These are phyloP conservation scores for Polyrhizophydium stewartii DNA, from an alignment of 371 early-diverging fungal genomes.

Conservation along the genomic window DNA sequence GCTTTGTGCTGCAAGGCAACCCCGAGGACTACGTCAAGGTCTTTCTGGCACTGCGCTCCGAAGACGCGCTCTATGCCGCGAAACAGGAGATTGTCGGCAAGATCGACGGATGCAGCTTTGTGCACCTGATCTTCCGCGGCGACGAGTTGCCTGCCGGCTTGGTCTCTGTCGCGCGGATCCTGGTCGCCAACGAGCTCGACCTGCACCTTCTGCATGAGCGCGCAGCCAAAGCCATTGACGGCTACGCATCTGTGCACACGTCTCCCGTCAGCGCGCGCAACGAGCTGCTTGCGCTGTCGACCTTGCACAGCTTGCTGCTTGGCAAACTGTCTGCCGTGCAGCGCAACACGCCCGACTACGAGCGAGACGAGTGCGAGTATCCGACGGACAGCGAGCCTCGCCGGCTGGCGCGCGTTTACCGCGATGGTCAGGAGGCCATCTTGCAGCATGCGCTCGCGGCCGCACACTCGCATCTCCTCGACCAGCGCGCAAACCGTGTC, in stretches of 20 bases:
- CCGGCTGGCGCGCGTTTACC: neutral
- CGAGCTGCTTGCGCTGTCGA: neutral
- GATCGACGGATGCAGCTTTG: slow-evolving; percentile 1
- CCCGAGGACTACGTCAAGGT: slow-evolving; percentile 41
- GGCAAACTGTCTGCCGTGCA: neutral
- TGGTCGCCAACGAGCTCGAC: slow-evolving; percentile 26
- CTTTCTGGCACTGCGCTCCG: slow-evolving; percentile 19
- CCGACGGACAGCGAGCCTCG: neutral
- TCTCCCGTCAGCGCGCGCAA: neutral
- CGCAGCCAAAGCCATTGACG: slow-evolving; percentile 5
- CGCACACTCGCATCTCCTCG: too few relatives aligned
- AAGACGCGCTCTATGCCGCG: slow-evolving; percentile 20
- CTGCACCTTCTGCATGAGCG: neutral
- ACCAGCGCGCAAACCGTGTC: too few relatives aligned
- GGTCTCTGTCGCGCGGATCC: slow-evolving; percentile 13
- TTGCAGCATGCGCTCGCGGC: neutral
- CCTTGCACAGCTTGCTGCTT: neutral
- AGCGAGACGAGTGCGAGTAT: neutral
- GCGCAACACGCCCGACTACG: neutral
- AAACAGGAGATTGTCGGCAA: slow-evolving; percentile 3
- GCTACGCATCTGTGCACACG: neutral
- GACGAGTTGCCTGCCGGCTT: slow-evolving; percentile 14
- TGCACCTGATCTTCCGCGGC: slow-evolving; percentile 30
- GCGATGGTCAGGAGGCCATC: neutral
- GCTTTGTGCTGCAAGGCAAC: slow-evolving; percentile 36